Base-by-base conservation (phyloP, 1,284 basidiomycete genomes). In the Ustilago hordei region DNA sequence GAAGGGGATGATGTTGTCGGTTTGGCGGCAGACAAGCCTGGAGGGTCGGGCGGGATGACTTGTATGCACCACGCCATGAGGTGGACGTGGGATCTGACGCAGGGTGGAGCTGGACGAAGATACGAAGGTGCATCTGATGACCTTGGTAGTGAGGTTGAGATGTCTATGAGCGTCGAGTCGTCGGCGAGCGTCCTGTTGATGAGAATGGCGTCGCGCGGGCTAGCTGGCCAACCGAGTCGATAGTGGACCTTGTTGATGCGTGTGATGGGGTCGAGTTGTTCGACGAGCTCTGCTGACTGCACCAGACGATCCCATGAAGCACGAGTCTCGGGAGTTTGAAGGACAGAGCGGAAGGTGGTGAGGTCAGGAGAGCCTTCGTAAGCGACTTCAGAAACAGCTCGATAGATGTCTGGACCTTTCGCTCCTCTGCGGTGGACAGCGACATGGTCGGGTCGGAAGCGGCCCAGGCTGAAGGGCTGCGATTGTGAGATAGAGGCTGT, bases 41-140 rank as follows among this genome's bases (percentile, higher is more conserved):
- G 23, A 12, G 31, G 36, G 8, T 72, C 69, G 3, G 75, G 52
- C 5, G 69, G 66, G 12, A 78, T 93, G 80, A 88, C 80, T 93
- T 97, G 95, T 23, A 98, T 91, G 84, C 93, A 95, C 93, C 95
- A 98, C 17, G 95, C 94, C 79, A 95, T 92, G 59, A 99, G 74
- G 76, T 93, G 89, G 70, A 98, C 91, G 80, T 95, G 90, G 1
- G 96, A 96, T 76, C 97, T 90, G 47, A 99, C 95, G 85, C 93
- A 96, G 12, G 96, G 96, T 8, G 96, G 96, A 3, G 94, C 92
- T 0, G 96, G 95, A 73, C 95, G 90, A 54, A 99, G 89, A 86
- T 95, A 99, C 17, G 92, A 91, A 1, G 97, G 96, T 83, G 98
- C 95, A 82, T 98, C 95, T 39, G 90, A 86, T 39, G 94, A 95